Evolutionary conservation across 2,329 filamentous ascomycete genomes (phyloP), one percentile per base, ranked within the genome.

Genomic region (Aureobasidium namibiae): DNA sequence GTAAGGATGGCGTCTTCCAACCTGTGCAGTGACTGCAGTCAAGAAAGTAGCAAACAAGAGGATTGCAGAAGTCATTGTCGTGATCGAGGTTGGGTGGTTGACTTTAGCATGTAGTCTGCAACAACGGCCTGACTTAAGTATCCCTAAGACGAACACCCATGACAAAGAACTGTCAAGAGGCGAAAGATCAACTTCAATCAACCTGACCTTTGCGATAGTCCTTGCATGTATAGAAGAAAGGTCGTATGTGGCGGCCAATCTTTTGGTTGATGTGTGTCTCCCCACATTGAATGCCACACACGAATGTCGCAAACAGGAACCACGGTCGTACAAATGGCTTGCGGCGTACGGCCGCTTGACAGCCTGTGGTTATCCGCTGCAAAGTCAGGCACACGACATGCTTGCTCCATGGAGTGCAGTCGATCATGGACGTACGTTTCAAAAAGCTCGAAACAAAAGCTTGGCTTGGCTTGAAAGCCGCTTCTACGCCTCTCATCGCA

Each of bases 401-500:
- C 29, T 56, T 36, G 38, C 31, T 45, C 13, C 26, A 45, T n/a
- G 39, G 36, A 18, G 38, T 33, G 36, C 50, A 31, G 50, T 42
- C 50, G 26, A 54, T 54, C 36, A 31, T 31, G 13, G 42, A 33
- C 38, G 38, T 39, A 23, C 29, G n/a, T 18, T 34, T 21, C 14
- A 6, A 34, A 18, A 7, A 5, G 11, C 38, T 36, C 21, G 14
- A 45, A 39, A 56, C 38, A 54, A 24, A 9, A 7, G 9, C 5
- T 24, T 33, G n/a, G 6, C 26, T 10, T 10, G 18, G 18, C 21
- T 33, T 13, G 39, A 21, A 23, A 44, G 13, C 14, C 18, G 31
- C 31, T 24, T 45, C 36, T 24, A 23, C 31, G 42, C 34, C 42
- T 13, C 4, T 50, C 45, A 59, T 49, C 44, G 56, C 26, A 76